phyloP scores from a whole-genome alignment of 192 early-diverging fungal species.

The Rhizophagus sp. region DNA sequence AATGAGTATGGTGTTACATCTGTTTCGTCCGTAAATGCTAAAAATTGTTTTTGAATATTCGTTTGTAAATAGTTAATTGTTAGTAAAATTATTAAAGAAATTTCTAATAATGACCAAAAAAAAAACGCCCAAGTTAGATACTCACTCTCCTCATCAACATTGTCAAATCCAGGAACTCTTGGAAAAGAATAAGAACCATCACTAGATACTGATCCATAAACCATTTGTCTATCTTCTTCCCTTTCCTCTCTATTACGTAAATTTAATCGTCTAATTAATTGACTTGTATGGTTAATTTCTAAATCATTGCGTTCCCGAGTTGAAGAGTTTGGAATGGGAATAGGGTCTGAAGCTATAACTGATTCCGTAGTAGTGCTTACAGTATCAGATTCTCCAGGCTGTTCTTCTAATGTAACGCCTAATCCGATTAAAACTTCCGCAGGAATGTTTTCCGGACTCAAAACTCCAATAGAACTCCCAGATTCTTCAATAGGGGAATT shows the following conservation, averaged over 20 bases:
- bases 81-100: too few species aligned
- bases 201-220: not conserved
- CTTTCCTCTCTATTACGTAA: not conserved
- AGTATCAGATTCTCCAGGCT: not conserved
- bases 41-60: not conserved
- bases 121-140: not conserved
- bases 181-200: not conserved
- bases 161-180: not conserved
- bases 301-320: not conserved
- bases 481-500: conserved; percentile 19
- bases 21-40: not conserved
- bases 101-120: too few species aligned
- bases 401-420: not conserved
- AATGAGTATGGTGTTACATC: not conserved
- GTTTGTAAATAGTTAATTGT: too few species aligned
- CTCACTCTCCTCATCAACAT: not conserved
- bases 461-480: not conserved
- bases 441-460: not conserved
- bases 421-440: not conserved
- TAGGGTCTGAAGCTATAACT: not conserved
- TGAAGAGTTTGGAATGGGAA: not conserved
- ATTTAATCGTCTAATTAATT: not conserved
- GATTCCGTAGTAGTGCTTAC: not conserved
- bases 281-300: not conserved
- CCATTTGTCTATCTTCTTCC: not conserved